Conservation (phyloP, 768 basidiomycete species). For the Mycena alexandri region DNA sequence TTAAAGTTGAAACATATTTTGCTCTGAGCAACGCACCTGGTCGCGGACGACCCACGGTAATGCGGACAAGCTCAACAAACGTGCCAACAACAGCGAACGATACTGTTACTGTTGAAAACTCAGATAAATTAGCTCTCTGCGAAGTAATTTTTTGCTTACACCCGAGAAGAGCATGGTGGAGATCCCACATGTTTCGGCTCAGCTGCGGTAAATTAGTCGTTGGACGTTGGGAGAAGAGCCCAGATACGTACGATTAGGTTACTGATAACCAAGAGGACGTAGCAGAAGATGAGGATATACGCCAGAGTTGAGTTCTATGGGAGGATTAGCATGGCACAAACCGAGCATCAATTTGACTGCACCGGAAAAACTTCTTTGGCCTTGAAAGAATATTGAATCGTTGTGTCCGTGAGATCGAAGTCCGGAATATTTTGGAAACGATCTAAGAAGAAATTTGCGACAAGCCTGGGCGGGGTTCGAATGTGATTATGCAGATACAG, state of each 20-base stretch:
- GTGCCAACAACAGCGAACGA: slow-evolving; percentile 35
- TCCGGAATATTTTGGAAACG: slow-evolving; percentile 41
- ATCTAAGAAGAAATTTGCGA: slow-evolving; percentile 42
- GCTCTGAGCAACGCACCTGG: slow-evolving; percentile 30
- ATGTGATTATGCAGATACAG: not conserved
- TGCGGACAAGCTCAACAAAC: slow-evolving; percentile 36
- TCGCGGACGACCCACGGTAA: slow-evolving; percentile 40
- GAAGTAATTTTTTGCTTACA: slow-evolving; percentile 24
- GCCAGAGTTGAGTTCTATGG: slow-evolving; percentile 25
- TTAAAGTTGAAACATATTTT: not conserved
- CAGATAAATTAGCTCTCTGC: not conserved
- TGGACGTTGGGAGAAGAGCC: no score
- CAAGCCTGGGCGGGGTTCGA: slow-evolving; percentile 24
- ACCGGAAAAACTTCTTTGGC: slow-evolving; percentile 37
- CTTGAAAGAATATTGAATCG: slow-evolving; percentile 38
- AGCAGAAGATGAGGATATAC: slow-evolving; percentile 34
- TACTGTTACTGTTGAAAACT: slow-evolving; percentile 35
- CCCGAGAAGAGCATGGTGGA: slow-evolving; percentile 40
- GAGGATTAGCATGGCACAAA: not conserved
- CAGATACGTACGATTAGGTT: slow-evolving; percentile 27
- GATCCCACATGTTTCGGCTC: slow-evolving; percentile 41
- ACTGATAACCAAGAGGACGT: slow-evolving; percentile 37
- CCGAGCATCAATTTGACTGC: not conserved
- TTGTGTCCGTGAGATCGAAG: slow-evolving; percentile 40
- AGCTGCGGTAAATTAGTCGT: not conserved